Evolutionary conservation across 352 stramenopile species (phyloP).

Genomic region (Phytophthora crassamura): DNA sequence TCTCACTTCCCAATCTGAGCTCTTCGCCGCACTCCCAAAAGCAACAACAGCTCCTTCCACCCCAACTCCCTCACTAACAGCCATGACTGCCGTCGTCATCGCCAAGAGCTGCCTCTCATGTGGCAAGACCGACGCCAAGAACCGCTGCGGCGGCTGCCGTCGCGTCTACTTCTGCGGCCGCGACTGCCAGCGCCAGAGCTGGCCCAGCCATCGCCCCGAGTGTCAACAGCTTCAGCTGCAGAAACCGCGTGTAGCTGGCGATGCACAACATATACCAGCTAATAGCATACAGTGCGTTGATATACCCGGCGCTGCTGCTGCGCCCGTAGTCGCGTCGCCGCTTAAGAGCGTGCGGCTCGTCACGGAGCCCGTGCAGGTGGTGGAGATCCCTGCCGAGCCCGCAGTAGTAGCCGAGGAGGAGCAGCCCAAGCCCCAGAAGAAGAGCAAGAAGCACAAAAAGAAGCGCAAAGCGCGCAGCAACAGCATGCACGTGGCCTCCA

Average conservation of each 20-base stretch:
- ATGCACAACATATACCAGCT: slow-evolving; percentile 16
- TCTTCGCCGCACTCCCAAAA: slow-evolving; percentile 1
- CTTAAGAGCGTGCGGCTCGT: slow-evolving; percentile 55
- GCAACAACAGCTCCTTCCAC: neutral
- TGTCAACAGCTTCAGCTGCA: slow-evolving; percentile 28
- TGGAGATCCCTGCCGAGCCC: slow-evolving; percentile 39
- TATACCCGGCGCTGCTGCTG: slow-evolving; percentile 34
- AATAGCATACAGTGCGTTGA: slow-evolving; percentile 29
- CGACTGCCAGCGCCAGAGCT: slow-evolving; percentile 74
- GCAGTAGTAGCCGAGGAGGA: slow-evolving; percentile 20
- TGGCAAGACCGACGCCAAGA: slow-evolving; percentile 52
- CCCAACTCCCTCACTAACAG: neutral
- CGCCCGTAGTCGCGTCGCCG: slow-evolving; percentile 20
- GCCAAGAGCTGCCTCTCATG: slow-evolving; percentile 55
- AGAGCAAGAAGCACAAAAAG: slow-evolving; percentile 82
- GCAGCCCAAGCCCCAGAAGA: slow-evolving; percentile 48
- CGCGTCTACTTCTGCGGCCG: slow-evolving; percentile 81
- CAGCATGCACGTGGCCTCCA: slow-evolving; percentile 60
- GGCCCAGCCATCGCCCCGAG: slow-evolving; percentile 57
- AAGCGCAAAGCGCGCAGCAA: slow-evolving; percentile 79
- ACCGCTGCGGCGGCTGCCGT: slow-evolving; percentile 76
- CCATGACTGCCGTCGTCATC: slow-evolving; percentile 13
- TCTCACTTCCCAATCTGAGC: slow-evolving; percentile 38
- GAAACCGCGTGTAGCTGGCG: neutral
- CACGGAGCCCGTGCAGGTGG: slow-evolving; percentile 51